A percentile compares a stretch with the other conserved stretches of the same genome.
Conservation (phyloP, 1,284 basidiomycete species). For the Polyporus tsugae region DNA sequence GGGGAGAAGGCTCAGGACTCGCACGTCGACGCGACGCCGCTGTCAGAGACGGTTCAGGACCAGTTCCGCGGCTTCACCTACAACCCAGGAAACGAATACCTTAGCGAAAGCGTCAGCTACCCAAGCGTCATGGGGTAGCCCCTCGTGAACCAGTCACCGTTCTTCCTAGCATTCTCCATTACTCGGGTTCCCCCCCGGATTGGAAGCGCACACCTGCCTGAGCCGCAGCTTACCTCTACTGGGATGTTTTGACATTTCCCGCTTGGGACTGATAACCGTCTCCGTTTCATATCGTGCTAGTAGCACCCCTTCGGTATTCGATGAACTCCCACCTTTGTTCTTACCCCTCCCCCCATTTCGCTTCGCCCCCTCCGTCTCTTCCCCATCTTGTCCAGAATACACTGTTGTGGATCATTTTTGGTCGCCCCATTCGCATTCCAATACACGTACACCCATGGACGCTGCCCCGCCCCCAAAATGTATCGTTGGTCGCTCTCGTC, state of each 20-base stretch:
- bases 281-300: not conserved
- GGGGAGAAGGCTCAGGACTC: constrained; percentile 93
- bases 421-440: constrained; percentile 11
- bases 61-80: constrained; percentile 92
- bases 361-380: not conserved
- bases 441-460: constrained; percentile 16
- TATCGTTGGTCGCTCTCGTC: constrained; percentile 31
- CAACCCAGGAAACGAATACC: constrained; percentile 81
- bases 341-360: not conserved
- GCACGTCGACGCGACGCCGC: constrained; percentile 90
- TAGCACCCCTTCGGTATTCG: not conserved
- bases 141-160: not conserved
- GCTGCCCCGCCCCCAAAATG: constrained; percentile 26
- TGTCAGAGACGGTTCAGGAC: constrained; percentile 94
- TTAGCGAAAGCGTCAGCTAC: constrained; percentile 80
- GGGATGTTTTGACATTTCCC: not conserved
- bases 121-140: constrained; percentile 45
- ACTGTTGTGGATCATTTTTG: constrained; percentile 4
- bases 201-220: not conserved
- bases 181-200: not conserved
- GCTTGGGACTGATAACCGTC: not conserved
- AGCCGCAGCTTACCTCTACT: not conserved
- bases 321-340: not conserved
- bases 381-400: not conserved
- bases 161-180: not conserved